Evolutionary conservation across 257 asterid genomes (phyloP).

Genomic region (Primulina huaijiensis): DNA sequence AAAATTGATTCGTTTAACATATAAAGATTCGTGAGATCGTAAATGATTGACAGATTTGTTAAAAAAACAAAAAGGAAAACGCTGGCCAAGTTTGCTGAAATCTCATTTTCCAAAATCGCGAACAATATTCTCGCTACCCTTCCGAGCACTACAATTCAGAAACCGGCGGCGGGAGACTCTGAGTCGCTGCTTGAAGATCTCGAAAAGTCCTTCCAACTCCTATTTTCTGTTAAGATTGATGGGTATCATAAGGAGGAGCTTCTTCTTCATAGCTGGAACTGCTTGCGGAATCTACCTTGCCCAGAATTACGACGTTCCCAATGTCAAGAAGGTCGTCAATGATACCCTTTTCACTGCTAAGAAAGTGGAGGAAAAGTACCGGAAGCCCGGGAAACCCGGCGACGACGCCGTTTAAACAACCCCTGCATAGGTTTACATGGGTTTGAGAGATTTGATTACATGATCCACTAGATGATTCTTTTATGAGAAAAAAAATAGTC

Average conservation of each 20-base stretch:
- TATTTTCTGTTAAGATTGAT: conserved; percentile 15
- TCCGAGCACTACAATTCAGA: not conserved
- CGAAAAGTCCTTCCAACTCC: not conserved
- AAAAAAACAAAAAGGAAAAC: too few species aligned
- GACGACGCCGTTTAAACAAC: conserved; percentile 32
- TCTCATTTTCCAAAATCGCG: not conserved
- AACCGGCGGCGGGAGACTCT: not conserved
- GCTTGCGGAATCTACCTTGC: conserved; percentile 53
- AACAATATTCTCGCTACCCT: too few species aligned
- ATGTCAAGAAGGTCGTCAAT: conserved; percentile 34
- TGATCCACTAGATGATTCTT: not conserved
- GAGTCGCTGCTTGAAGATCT: not conserved
- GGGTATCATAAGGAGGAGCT: conserved; percentile 42
- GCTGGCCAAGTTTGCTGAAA: too few species aligned
- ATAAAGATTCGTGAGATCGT: too few species aligned
- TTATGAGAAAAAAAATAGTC: not conserved
- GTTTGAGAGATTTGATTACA: not conserved
- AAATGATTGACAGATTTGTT: too few species aligned
- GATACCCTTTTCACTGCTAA: conserved; percentile 47
- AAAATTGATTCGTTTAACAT: too few species aligned
- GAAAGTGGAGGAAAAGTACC: conserved; percentile 54
- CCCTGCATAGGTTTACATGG: not conserved
- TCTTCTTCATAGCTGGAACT: conserved; percentile 39
- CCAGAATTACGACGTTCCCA: conserved; percentile 62
- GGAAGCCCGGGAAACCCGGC: conserved; percentile 53